Percentiles rank a stretch among this genome's conserved stretches.
Evolutionary conservation across 2,329 filamentous ascomycete species (phyloP).

Genomic region (Xylaria digitata): DNA sequence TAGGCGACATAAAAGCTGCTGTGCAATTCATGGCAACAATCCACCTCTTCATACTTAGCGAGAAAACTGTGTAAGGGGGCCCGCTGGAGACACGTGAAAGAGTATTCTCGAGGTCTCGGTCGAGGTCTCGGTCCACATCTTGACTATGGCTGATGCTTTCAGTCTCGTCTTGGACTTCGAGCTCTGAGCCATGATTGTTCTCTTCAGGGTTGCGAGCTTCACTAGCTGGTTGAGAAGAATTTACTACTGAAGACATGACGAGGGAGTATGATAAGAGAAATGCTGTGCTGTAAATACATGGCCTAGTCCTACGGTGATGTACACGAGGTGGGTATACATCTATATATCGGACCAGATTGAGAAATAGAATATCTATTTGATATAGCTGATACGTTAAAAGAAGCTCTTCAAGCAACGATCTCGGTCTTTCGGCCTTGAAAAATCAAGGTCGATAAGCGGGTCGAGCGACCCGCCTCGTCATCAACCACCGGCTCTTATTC

Average conservation of each 20-base stretch:
- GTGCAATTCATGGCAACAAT: slow-evolving; percentile 64
- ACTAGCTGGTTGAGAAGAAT: background rate
- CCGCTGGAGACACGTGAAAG: slow-evolving; percentile 54
- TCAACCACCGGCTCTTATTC: slow-evolving; percentile 31
- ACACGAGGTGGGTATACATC: background rate
- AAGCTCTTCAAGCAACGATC: slow-evolving; percentile 2
- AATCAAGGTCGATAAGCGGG: slow-evolving; percentile 26
- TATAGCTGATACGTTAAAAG: background rate
- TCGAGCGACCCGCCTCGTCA: slow-evolving; percentile 21
- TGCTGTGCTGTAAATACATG: background rate
- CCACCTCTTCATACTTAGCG: slow-evolving; percentile 59
- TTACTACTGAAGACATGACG: slow-evolving; percentile 19
- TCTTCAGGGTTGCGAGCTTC: slow-evolving; percentile 18
- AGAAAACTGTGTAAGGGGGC: slow-evolving; percentile 57
- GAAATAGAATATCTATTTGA: background rate
- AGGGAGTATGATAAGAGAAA: background rate
- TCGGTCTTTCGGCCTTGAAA: slow-evolving; percentile 33
- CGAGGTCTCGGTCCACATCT: slow-evolving; percentile 42
- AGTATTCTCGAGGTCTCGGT: slow-evolving; percentile 48
- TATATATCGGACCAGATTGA: background rate
- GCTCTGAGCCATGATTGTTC: slow-evolving; percentile 25
- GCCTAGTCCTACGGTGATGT: background rate
- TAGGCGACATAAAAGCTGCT: slow-evolving; percentile 66
- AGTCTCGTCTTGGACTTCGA: slow-evolving; percentile 33
- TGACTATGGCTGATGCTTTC: slow-evolving; percentile 32